Base-by-base conservation (phyloP, 2,329 filamentous ascomycete genomes). In the Fusarium pseudocircinatum region DNA sequence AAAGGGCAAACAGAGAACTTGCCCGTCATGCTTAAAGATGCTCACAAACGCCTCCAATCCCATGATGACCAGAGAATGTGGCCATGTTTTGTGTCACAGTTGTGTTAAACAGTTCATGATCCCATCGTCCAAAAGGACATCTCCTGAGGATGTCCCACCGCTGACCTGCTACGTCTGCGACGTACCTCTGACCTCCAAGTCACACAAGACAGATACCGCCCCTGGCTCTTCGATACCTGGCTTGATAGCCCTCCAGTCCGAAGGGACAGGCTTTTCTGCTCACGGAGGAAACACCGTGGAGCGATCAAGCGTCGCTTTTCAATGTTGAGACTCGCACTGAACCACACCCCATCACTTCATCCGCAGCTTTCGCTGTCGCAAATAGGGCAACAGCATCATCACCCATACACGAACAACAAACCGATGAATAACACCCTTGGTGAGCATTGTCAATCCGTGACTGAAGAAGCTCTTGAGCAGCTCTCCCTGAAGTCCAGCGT, bases 191-290 rank as follows among this genome's bases (percentile, higher is more conserved):
- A 91, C 90, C 12, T 85, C 83, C 36, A 82, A 82, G 65, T 79
- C 82, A 49, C 82, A 83, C 52, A 83, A 83, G 60, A 82, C 87
- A 77, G 79, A 73, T 75, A 78, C 54, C 65, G 71, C 74, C 46
- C 89, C 89, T 75, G 87, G 90, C 40, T 89, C 85, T 59, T 87
- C 92, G 40, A 90, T 87, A 67, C 89, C 91, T 0, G 95, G 95
- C 0, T 79, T 98, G 39, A 91, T 98, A 7, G 90, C 93, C 78
- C 88, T 98, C 54, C 91, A 89, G 74, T 94, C 92, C 40, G 96
- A 98, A 77, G 96, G 96, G 1, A 98, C 96, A 0, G 96, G 96
- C 0, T 98, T 97, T 82, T 95, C 96, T 9, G 93, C 94, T 9
- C 92, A 92, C n/a, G 96, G 96, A 6, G 89, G 89, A 58, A 97